Evolutionary conservation across 352 stramenopile species (phyloP), one percentile per base, ranked within the genome.

Genomic region (Globisporangium mamillatum): DNA sequence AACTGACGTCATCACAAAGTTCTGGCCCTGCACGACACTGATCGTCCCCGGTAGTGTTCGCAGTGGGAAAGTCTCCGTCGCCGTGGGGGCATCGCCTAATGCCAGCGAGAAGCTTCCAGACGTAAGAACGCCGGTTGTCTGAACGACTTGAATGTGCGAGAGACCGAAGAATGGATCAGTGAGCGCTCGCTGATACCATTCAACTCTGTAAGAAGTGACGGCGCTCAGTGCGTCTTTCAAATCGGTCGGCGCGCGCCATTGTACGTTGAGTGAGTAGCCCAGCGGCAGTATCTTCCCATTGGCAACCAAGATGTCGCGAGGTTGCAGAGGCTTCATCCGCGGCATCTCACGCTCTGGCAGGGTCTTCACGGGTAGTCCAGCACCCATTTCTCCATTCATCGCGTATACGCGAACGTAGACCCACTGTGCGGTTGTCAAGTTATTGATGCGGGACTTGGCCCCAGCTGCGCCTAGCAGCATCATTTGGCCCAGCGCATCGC

Each of bases 391-490:
- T 4, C 64, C 78, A 65, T 94, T 96, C 65, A 76, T 77, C 3
- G 86, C 87, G 54, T 85, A 96, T 18, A 94, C 74, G 0, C 88
- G 83, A 1, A 89, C 81, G 58, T 93, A 94, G 36, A 74, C 82
- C 73, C 73, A 88, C 50, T 72, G 69, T 0, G 72, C 72, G 0
- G 72, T 83, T 0, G 80, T 78, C 4, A 96, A 75, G 0, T 69
- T 77, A 14, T 75, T 73, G 59, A 94, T 90, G 12, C 63, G 74
- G 50, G 81, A 90, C 63, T 81, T 70, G 22, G 71, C 46, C 6
- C 73, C 69, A 66, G 52, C 38, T 20, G 70, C 65, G 8, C 58
- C 70, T 1, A 38, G 14, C 0, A 87, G 22, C 2, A 87, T 74
- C 1, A 67, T 66, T 60, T 89, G 73, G 0, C 73, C 78, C 1